Percentiles rank a stretch among this genome's conserved stretches.
Evolutionary conservation across 2,329 filamentous ascomycete genomes (phyloP).

Genomic region (Alternaria solani): DNA sequence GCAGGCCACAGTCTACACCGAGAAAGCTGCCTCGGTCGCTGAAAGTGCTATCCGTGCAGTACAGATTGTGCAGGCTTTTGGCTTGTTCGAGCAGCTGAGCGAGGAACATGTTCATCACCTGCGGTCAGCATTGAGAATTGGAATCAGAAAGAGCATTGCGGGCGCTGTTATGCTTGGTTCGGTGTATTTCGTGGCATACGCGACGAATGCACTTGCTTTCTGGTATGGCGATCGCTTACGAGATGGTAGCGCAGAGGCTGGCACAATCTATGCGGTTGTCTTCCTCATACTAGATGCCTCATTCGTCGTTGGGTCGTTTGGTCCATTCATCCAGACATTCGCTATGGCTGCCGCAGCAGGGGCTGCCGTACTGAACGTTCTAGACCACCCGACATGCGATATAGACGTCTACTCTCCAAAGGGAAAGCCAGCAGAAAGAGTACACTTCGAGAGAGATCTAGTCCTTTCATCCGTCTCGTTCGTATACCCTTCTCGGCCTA

Average conservation of each 20-base stretch:
- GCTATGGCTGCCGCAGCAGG: conserved; percentile 62
- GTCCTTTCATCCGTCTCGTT: conserved; percentile 52
- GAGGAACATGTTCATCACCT: conserved; percentile 49
- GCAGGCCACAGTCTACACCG: conserved; percentile 49
- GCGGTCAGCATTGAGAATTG: conserved; percentile 45
- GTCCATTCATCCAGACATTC: conserved; percentile 67
- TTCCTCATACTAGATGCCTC: conserved; percentile 71
- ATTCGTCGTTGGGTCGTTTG: conserved; percentile 69
- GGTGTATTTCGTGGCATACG: conserved; percentile 57
- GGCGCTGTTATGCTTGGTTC: conserved; percentile 54
- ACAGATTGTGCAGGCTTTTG: conserved; percentile 60
- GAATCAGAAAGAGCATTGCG: conserved; percentile 52
- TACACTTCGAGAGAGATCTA: conserved; percentile 43
- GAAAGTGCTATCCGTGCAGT: conserved; percentile 58
- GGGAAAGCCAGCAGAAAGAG: conserved; percentile 26
- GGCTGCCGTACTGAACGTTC: conserved; percentile 55
- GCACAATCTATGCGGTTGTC: conserved; percentile 69
- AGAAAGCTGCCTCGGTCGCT: conserved; percentile 55
- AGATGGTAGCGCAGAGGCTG: conserved; percentile 49
- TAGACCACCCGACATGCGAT: conserved; percentile 51
- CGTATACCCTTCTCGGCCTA: conserved; percentile 55
- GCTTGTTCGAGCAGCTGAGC: conserved; percentile 52
- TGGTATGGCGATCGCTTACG: conserved; percentile 52
- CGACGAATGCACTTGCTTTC: conserved; percentile 57
- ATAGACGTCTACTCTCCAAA: conserved; percentile 51